Conservation (phyloP, 2,329 filamentous ascomycete species). For the Cercospora berteroae region DNA sequence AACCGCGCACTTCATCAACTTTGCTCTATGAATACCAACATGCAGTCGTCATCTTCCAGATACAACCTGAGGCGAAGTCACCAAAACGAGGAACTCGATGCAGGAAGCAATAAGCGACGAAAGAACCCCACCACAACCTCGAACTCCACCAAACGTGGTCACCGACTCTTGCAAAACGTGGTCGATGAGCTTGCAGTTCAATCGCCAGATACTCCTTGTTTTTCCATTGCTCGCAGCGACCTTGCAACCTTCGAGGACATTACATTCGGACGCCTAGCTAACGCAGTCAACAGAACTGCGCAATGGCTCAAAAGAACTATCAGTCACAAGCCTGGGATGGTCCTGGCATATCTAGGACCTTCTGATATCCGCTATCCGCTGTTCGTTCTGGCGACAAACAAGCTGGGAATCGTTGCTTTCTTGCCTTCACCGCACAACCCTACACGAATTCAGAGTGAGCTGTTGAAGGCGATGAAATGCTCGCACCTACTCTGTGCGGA, state of each 20-base stretch:
- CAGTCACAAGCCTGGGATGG: neutral
- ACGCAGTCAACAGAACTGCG: conserved; percentile 4
- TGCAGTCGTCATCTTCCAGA: neutral
- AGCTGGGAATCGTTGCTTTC: neutral
- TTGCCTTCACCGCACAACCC: conserved; percentile 6
- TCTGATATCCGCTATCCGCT: conserved; percentile 8
- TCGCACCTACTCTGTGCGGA: neutral
- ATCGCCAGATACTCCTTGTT: neutral
- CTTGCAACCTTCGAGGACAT: neutral
- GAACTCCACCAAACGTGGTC: neutral
- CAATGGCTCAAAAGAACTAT: conserved; percentile 2
- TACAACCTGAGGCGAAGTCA: neutral
- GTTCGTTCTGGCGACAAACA: conserved; percentile 3
- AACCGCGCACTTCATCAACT: neutral
- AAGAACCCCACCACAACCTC: neutral
- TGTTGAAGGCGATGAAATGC: neutral
- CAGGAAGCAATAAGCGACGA: neutral
- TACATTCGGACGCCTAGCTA: neutral
- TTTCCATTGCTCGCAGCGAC: neutral
- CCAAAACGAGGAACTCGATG: neutral
- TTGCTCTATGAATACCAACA: neutral
- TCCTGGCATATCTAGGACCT: conserved; percentile 4
- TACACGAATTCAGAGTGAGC: neutral
- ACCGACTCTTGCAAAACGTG: neutral
- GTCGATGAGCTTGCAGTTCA: neutral